These are phyloP conservation scores for Vigna radiata DNA, from an alignment of 306 rosid species.

Conservation along the genomic window DNA sequence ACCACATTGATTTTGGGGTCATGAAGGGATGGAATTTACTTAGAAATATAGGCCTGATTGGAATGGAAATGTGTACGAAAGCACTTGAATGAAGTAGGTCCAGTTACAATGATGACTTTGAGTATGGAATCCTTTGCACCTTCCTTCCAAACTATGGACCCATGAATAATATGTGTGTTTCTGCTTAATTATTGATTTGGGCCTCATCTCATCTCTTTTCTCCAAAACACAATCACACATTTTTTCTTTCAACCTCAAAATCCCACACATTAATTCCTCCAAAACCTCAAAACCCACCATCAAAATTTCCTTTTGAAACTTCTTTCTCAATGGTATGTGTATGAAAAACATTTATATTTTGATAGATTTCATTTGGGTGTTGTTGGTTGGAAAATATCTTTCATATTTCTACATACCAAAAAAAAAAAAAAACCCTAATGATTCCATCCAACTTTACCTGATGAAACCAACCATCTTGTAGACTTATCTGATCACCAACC, in stretches of 20 bases:
- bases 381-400: neutral
- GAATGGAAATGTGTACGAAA: conserved; percentile 27
- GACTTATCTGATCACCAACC: conserved; percentile 37
- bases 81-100: conserved; percentile 56
- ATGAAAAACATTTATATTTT: too few species aligned
- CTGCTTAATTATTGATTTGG: conserved; percentile 30
- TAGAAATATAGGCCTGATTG: conserved; percentile 37
- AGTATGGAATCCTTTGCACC: conserved; percentile 10
- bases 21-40: conserved; percentile 22
- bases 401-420: neutral
- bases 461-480: conserved; percentile 27
- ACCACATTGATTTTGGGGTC: conserved; percentile 43
- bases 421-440: neutral
- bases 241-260: conserved; percentile 3
- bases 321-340: too few species aligned
- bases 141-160: conserved; percentile 22
- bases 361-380: neutral
- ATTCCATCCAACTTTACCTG: conserved; percentile 36
- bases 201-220: conserved; percentile 23
- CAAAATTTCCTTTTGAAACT: neutral
- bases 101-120: conserved; percentile 44
- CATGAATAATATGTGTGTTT: conserved; percentile 15
- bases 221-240: neutral
- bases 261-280: neutral
- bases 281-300: neutral